phyloP scores from a whole-genome alignment of 148 eudicot genomes.

The Bassia scoparia region DNA sequence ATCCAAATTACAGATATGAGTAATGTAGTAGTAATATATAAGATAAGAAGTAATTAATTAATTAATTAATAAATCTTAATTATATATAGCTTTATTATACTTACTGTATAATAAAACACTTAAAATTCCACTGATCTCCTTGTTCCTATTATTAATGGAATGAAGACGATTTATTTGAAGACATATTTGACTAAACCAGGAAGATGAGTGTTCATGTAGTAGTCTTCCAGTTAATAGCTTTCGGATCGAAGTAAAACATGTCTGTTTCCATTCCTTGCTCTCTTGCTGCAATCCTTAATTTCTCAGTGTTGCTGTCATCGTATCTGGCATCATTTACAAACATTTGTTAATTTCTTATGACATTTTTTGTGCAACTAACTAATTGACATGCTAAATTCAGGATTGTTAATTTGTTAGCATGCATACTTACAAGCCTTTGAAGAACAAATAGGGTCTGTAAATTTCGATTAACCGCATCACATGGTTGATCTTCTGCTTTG shows the following conservation, averaged over 20 bases:
- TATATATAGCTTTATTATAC: background rate
- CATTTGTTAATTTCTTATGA: background rate
- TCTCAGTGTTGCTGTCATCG: constrained; percentile 51
- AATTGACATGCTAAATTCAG: too few species aligned
- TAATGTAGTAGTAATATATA: background rate
- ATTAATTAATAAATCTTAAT: background rate
- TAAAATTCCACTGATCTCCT: background rate
- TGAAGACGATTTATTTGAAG: constrained; percentile 25
- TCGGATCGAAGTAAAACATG: constrained; percentile 55
- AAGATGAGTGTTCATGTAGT: constrained; percentile 45
- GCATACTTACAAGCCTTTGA: constrained; percentile 68
- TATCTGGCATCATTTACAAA: constrained; percentile 23
- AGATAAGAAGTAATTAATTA: too few species aligned
- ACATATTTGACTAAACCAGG: constrained; percentile 44
- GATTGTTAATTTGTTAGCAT: too few species aligned
- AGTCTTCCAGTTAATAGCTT: constrained; percentile 46
- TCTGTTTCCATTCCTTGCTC: constrained; percentile 31
- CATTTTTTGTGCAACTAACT: too few species aligned
- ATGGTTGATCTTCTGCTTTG: constrained; percentile 45
- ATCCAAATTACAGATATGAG: background rate
- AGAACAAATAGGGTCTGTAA: constrained; percentile 65
- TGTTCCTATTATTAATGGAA: background rate
- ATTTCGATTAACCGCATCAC: constrained; percentile 52
- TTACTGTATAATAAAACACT: too few species aligned
- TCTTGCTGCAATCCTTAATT: constrained; percentile 32